These are phyloP conservation scores for Annulohypoxylon truncatum DNA, from an alignment of 2,329 filamentous ascomycete genomes.

Conservation along the genomic window DNA sequence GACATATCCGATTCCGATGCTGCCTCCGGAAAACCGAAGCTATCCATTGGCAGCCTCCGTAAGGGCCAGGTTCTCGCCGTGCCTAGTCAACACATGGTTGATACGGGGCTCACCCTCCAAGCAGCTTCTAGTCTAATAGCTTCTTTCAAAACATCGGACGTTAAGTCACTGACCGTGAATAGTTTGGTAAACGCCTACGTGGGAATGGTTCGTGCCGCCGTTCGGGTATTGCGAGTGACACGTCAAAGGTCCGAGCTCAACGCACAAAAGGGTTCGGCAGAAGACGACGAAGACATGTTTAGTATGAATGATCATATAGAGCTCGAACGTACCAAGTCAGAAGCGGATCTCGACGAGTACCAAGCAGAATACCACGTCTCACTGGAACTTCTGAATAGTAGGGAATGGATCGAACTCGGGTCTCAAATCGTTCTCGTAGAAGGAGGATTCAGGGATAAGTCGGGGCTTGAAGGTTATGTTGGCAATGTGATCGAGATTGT, in stretches of 20 bases:
- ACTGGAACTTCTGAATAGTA: constrained; percentile 74
- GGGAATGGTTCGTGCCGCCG: constrained; percentile 85
- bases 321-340: constrained; percentile 48
- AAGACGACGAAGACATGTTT: constrained; percentile 69
- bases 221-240: constrained; percentile 73
- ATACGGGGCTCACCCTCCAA: constrained; percentile 68
- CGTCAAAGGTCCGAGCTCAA: constrained; percentile 45
- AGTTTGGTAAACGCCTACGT: constrained; percentile 85
- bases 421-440: constrained; percentile 78
- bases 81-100: constrained; percentile 67
- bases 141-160: constrained; percentile 72
- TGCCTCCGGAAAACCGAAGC: constrained; percentile 46
- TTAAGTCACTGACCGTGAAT: constrained; percentile 72
- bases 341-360: constrained; percentile 42
- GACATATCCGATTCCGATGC: constrained; percentile 46
- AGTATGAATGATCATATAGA: constrained; percentile 63
- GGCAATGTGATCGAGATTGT: constrained; percentile 73
- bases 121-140: constrained; percentile 77
- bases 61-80: constrained; percentile 88
- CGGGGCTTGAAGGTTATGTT: constrained; percentile 77
- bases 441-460: constrained; percentile 74
- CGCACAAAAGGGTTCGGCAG: constrained; percentile 46
- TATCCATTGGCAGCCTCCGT: constrained; percentile 60
- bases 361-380: constrained; percentile 65
- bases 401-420: constrained; percentile 80